Evolutionary conservation across 2,329 filamentous ascomycete species (phyloP).

Genomic region (Rhytidhysteron rufulum): DNA sequence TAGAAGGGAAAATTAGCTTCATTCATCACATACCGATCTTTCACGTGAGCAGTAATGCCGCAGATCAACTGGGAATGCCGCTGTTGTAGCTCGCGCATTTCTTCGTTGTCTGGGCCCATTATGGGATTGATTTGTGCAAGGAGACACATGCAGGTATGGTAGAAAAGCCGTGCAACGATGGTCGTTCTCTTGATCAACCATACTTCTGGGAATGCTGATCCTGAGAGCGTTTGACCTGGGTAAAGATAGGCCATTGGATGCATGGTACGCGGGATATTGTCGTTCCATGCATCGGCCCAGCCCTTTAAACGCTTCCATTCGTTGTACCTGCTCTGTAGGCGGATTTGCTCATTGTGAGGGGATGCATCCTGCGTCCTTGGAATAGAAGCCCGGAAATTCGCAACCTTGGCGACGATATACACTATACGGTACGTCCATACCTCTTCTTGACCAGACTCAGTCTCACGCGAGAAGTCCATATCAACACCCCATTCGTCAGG

Average conservation of each 20-base stretch:
- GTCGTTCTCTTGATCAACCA: conserved; percentile 84
- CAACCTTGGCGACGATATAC: conserved; percentile 81
- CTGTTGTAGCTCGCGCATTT: conserved; percentile 67
- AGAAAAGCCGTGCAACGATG: conserved; percentile 79
- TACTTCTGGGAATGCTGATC: conserved; percentile 79
- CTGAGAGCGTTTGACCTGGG: conserved; percentile 61
- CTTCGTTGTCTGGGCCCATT: conserved; percentile 55
- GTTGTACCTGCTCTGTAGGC: conserved; percentile 60
- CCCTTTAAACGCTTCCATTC: conserved; percentile 78
- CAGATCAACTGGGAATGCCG: conserved; percentile 81
- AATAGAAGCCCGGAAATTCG: conserved; percentile 74
- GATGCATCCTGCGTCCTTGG: conserved; percentile 58
- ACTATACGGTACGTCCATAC: conserved; percentile 85
- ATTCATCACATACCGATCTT: conserved; percentile 61
- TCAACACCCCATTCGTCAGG: conserved; percentile 88
- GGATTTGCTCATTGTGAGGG: conserved; percentile 60
- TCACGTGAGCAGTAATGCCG: conserved; percentile 81
- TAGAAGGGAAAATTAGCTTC: too few species aligned
- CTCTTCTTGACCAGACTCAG: conserved; percentile 66
- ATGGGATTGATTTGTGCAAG: conserved; percentile 76
- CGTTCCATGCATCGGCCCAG: conserved; percentile 82
- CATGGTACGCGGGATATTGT: conserved; percentile 78
- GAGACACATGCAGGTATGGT: conserved; percentile 80
- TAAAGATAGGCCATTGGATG: conserved; percentile 76
- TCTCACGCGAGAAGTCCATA: conserved; percentile 62